Evolutionary conservation across 805 yeast species (phyloP), one percentile per base, ranked within the genome.

Genomic region (Candida suzukii): DNA sequence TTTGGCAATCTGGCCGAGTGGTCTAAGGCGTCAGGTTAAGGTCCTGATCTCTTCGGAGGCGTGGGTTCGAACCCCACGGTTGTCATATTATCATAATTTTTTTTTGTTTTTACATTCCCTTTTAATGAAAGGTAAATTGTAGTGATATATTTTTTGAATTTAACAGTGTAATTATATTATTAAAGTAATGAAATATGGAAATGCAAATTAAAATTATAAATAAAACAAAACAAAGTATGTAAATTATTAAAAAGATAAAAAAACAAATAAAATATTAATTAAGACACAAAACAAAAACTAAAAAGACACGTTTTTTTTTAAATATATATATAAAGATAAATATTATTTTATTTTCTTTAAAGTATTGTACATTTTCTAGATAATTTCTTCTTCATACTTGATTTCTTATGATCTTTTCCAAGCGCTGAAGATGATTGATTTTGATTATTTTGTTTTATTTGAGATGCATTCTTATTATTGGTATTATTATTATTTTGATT

Each of bases 11-110:
- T 58, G 63, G 63, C 64, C 64, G 64, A 60, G 64, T 60, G 64
- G 64, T 60, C 64, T 60, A 60, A 60, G 64, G 64, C 64, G 64
- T 60, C 64, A 60, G 64, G 64, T 60, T 60, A 60, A 60, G 64
- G 84, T 77, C 80, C 80, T 74, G 78, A 76, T 79, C 83, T 78
- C 84, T 78, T 66, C 83, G 83, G 84, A 76, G 83, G 84, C 85
- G 83, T 74, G 85, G 80, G 85, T 79, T 79, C 85, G 84, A 79
- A 79, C 77, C 85, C 80, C 85, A 75, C 83, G 78, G 80, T 76
- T 78, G 78, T 79, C 85, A 79, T 49, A 57, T 60, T 61, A 57
- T 66, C 33, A 25, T 26, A 20, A 17, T 18, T 37, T 28, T 37
- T 37, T 37, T 28, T 28, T 21, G 17, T 25, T 8, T 12, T 30